Base-by-base conservation (phyloP, 2,329 filamentous ascomycete species). In the Aspergillus ochraceus region DNA sequence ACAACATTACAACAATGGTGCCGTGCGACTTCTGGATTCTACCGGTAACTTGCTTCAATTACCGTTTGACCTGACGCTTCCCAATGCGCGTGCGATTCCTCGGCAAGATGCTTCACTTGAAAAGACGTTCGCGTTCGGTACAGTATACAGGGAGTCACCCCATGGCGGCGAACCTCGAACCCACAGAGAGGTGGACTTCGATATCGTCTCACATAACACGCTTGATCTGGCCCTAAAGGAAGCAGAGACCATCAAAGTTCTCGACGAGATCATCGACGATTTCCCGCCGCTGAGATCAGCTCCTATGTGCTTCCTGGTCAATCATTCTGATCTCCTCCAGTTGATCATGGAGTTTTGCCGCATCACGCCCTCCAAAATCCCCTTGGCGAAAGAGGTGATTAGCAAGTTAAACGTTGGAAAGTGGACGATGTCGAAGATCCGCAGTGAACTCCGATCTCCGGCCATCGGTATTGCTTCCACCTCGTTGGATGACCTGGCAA, bases 151-250 rank as follows among this genome's bases (percentile, higher is more conserved):
- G 46, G 90, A 96, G 64, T 88, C 85, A 50, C 82, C 87, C 52
- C 88, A 88, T 57, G 92, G 91, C 8, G 90, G 91, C 2, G 90
- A 96, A 66, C 95, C 95, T 6, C 84, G 85, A 58, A 90, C 89
- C 69, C 90, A 91, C 72, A 90, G 91, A 10, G 95, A 98, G 72
- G 93, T 96, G 2, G 93, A 98, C 73, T 99, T 98, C 73, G 95
- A 99, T 76, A 92, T 99, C 60, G 85, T 97, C n/a, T 94, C 92
- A 0, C 85, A 86, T 49, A 88, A 93, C 66, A 89, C 89, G 1
- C 77, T 92, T 5, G 92, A 98, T 69, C 80, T 96, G 50, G 89
- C 92, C 1, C 76, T 97, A 58, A 96, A 96, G 70, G 95, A 99
- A 75, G 94, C 94, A 0, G 94, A 98, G 75, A 89, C 92, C 0